Base-by-base conservation (phyloP, 345 rosid species). In the Populus euphratica region DNA sequence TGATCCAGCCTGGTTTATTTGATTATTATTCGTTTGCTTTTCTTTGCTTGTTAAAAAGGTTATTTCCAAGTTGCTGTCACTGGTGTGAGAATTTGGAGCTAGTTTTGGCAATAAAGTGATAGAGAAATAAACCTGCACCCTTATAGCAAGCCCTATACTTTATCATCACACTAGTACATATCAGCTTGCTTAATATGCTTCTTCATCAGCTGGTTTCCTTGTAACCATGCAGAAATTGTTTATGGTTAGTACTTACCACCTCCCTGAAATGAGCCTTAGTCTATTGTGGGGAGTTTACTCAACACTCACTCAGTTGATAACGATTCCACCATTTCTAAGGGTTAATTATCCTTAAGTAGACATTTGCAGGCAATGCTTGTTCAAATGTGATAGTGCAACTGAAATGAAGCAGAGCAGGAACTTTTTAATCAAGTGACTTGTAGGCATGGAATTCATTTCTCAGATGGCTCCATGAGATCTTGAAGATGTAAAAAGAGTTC, bases 311-410 rank as follows among this genome's bases (percentile, higher is more conserved):
- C 44, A 64, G 49, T 44, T 36, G 17, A n/a, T 36, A 61, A 31
- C 0, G 33, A 25, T 38, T 49, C 61, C 64, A n/a, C 72, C 78
- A 66, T 66, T 49, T 63, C 54, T 33, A 66, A 75, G 47, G 38
- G 41, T 49, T 70, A 66, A 66, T 36, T 35, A 35, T 41, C 71
- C 36, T 33, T 33, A 36, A 17, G 20, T 66, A 62, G 36, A 21
- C 17, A n/a, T 67, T 74, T 49, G 78, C 52, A 49, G 36, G 52
- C 64, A 20, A 67, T 52, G 14, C 56, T 76, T 38, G 50, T 27
- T 29, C 25, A 68, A 35, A 54, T 76, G 29, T 69, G 54, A 68
- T 25, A 5, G n/a, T 33, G 33, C 44, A 64, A 41, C 6, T 70
- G 27, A 68, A 17, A 35, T 8, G 12, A 70, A 47, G 73, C 36